Percentiles rank a stretch among this genome's conserved stretches.
Evolutionary conservation across 148 eudicot genomes (phyloP).

Genomic region (Linanthus parryae): DNA sequence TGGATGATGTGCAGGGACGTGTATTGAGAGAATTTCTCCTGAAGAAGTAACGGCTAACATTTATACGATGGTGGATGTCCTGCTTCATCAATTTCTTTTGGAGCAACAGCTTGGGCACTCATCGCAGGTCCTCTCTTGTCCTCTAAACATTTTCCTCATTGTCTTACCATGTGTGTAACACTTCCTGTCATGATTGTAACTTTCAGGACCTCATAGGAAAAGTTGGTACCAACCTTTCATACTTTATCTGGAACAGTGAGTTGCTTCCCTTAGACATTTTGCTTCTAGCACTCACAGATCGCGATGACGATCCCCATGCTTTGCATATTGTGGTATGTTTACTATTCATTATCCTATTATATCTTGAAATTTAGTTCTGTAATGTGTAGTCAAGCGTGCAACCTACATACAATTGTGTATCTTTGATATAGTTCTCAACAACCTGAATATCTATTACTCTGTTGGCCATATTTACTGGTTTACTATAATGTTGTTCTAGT

Average conservation of each 20-base stretch:
- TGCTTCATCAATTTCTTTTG: conserved; percentile 80
- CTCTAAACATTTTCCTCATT: neutral
- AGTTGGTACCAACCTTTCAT: conserved; percentile 70
- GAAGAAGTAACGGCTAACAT: conserved; percentile 98
- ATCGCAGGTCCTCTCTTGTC: conserved; percentile 62
- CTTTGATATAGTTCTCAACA: no score
- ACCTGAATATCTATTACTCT: no score
- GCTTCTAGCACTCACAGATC: conserved; percentile 87
- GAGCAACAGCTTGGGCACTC: conserved; percentile 82
- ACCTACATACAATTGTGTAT: no score
- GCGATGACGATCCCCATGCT: conserved; percentile 98
- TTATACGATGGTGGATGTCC: conserved; percentile 95
- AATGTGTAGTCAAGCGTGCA: no score
- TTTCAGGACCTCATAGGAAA: conserved; percentile 82
- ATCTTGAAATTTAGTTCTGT: no score
- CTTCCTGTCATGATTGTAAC: conserved; percentile 7
- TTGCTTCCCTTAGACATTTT: conserved; percentile 92
- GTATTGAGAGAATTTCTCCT: conserved; percentile 89
- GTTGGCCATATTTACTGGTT: no score
- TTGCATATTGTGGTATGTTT: conserved; percentile 78
- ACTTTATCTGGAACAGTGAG: conserved; percentile 88
- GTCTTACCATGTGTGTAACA: neutral
- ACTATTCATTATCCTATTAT: no score
- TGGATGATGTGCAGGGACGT: conserved; percentile 86
- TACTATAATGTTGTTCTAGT: no score